phyloP scores from a whole-genome alignment of 768 basidiomycete genomes.

The Xerocomellus dryophilus region DNA sequence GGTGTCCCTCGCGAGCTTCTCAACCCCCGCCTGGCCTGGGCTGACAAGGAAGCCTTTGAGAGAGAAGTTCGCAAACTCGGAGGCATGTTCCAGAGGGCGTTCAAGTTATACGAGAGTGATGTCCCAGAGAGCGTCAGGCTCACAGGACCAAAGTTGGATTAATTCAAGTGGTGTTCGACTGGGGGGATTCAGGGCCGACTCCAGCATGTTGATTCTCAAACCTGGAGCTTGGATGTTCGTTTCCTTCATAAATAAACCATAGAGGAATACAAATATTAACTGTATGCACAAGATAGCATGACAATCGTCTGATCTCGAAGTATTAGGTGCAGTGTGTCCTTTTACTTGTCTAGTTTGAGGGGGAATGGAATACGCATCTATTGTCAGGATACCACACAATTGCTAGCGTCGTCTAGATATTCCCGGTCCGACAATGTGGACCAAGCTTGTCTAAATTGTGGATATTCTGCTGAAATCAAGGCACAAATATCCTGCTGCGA shows the following conservation, averaged over 20 bases:
- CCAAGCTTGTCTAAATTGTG: not conserved
- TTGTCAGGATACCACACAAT: slow-evolving; percentile 24
- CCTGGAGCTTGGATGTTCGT: not conserved
- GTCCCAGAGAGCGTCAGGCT: slow-evolving; percentile 75
- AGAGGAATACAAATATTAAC: slow-evolving; percentile 13
- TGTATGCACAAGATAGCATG: not conserved
- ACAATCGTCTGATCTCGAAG: too few relatives aligned
- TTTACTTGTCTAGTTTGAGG: not conserved
- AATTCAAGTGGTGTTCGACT: not conserved
- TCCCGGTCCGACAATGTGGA: not conserved
- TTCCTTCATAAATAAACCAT: slow-evolving; percentile 4
- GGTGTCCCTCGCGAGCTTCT: slow-evolving; percentile 90
- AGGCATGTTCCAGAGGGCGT: slow-evolving; percentile 93
- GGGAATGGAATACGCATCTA: not conserved
- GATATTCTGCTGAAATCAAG: slow-evolving; percentile 13
- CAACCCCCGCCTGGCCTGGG: slow-evolving; percentile 85
- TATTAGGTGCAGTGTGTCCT: not conserved
- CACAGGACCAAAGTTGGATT: slow-evolving; percentile 64
- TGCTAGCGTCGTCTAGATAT: not conserved
- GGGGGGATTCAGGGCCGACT: not conserved
- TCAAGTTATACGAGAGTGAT: slow-evolving; percentile 86
- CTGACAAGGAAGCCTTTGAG: slow-evolving; percentile 85
- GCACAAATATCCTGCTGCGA: slow-evolving; percentile 18
- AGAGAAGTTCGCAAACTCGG: slow-evolving; percentile 85
- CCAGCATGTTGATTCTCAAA: too few relatives aligned